Conservation (phyloP, 345 rosid genomes). For the Hevea brasiliensis region DNA sequence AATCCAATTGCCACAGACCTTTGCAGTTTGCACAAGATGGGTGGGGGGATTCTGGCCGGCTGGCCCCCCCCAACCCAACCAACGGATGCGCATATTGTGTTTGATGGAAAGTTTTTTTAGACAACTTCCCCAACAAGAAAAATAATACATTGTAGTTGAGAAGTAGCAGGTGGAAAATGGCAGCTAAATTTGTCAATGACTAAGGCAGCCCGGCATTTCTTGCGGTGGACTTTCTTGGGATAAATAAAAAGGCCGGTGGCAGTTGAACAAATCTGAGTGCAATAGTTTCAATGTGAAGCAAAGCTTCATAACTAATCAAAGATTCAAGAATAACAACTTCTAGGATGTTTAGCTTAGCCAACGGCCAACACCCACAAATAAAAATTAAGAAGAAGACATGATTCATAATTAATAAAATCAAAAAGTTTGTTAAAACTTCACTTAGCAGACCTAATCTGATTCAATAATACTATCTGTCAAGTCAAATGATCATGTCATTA, state of each 20-base stretch:
- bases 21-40: too few species aligned
- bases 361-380: not conserved
- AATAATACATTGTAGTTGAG: conserved; percentile 16
- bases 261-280: conserved; percentile 25
- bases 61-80: conserved; percentile 14
- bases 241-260: conserved; percentile 20
- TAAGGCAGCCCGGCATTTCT: not conserved
- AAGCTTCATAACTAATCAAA: conserved; percentile 25
- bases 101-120: not conserved
- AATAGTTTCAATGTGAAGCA: conserved; percentile 34
- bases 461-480: not conserved
- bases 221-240: not conserved
- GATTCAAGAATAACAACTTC: too few species aligned
- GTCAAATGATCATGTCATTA: conserved; percentile 19
- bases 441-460: conserved; percentile 17
- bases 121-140: conserved; percentile 21
- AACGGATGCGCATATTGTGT: not conserved
- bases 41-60: not conserved
- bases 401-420: conserved; percentile 2
- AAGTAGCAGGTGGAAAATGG: conserved; percentile 10
- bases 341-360: not conserved
- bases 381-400: not conserved
- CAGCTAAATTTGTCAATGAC: conserved; percentile 14
- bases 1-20: too few species aligned
- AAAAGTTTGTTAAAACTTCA: conserved; percentile 36